Conservation (phyloP, 2,329 filamentous ascomycete species). For the Capronia coronata region DNA sequence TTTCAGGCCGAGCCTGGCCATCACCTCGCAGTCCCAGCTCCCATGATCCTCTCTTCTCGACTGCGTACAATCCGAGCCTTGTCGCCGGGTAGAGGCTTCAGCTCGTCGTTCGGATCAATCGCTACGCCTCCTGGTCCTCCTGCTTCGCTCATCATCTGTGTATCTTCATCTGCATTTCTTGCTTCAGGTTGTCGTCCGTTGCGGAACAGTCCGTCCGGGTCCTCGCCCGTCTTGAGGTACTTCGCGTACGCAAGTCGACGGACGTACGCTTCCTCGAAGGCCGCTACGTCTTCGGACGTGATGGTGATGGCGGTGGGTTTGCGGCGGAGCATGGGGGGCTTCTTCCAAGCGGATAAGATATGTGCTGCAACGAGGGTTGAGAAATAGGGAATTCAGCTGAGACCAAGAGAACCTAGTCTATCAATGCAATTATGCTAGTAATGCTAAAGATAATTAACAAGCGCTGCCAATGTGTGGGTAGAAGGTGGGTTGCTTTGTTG, state of each 20-base stretch:
- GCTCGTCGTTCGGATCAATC: slow-evolving; percentile 44
- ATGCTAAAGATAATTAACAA: too few species aligned
- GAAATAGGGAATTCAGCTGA: background rate
- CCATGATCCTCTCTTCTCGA: slow-evolving; percentile 41
- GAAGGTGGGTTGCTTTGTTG: too few species aligned
- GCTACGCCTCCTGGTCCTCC: slow-evolving; percentile 24
- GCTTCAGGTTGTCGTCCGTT: slow-evolving; percentile 17
- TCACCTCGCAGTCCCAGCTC: slow-evolving; percentile 7
- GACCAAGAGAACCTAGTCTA: background rate
- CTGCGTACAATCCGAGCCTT: slow-evolving; percentile 44
- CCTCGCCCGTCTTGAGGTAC: slow-evolving; percentile 27
- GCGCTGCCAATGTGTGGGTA: too few species aligned
- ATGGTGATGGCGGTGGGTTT: slow-evolving; percentile 47
- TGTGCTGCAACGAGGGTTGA: too few species aligned
- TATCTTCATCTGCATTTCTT: background rate
- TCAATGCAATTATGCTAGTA: too few species aligned
- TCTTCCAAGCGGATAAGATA: background rate
- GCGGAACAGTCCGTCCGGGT: slow-evolving; percentile 26
- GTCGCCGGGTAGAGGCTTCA: slow-evolving; percentile 46
- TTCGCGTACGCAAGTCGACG: slow-evolving; percentile 22
- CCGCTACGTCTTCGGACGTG: slow-evolving; percentile 43
- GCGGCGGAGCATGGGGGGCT: slow-evolving; percentile 43
- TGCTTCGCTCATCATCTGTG: slow-evolving; percentile 17
- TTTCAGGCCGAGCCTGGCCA: too few species aligned
- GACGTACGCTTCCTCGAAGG: slow-evolving; percentile 39